Base-by-base conservation (phyloP, 371 early-diverging fungal genomes). In the Mortierella sp. region DNA sequence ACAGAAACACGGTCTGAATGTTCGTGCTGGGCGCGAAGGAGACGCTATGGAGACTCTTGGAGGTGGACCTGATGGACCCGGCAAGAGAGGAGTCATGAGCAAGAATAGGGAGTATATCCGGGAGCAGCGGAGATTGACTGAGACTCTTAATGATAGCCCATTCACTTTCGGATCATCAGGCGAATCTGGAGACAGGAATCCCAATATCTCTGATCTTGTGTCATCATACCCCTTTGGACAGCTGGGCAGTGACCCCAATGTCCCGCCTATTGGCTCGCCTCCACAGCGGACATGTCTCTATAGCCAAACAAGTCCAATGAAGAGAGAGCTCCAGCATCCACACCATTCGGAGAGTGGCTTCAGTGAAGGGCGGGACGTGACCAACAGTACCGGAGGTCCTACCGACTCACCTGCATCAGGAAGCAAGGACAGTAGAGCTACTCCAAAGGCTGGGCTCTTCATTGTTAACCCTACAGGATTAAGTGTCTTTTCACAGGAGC, bases 171-270 rank as follows among this genome's bases (percentile, higher is more conserved):
- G 60, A 23, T 51, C 21, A 19, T n/a, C 43, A 4, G 47, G 9
- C 11, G 51, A 46, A 44, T 4, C 7, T 45, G 19, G 23, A 46
- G 9, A 26, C 46, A 1, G 56, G 14, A 63, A 62, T n/a, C 70
- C 62, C 15, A 66, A 75, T n/a, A 70, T 70, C 28, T 75, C 75
- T 18, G 75, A 75, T 28, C n/a, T 75, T n/a, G 57, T 70, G 6
- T 75, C 70, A 15, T 70, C 75, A 4, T 75, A 75, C 47, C 75
- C 75, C n/a, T 66, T 75, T 56, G 75, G 75, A 14, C 75, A 70
- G 48, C 26, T 75, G 56, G 29, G 66, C 26, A 37, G 46, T 6
- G 61, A 64, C 23, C 25, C 44, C 3, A 18, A 9, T 3, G 12
- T 44, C n/a, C 12, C 30, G 7, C 30, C 59, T 1, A 29, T 63